These are phyloP conservation scores for Fusarium marasasianum DNA, from an alignment of 2,329 filamentous ascomycete genomes.

Conservation along the genomic window DNA sequence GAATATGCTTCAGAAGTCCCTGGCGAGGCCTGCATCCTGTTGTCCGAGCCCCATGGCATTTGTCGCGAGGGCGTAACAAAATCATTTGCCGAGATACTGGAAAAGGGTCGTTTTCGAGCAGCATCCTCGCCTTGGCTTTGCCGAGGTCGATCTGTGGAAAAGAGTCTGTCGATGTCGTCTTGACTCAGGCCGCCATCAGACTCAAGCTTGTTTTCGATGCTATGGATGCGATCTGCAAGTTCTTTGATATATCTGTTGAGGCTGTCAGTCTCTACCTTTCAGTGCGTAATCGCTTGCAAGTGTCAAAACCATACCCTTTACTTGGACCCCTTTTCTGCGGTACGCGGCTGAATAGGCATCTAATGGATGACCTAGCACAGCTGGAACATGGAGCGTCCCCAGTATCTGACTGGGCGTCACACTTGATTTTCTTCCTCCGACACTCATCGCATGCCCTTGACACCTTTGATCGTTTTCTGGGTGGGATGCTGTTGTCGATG, in stretches of 20 bases:
- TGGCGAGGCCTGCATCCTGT: conserved; percentile 55
- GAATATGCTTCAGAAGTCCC: conserved; percentile 47
- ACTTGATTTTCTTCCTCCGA: conserved; percentile 88
- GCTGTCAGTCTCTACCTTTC: conserved; percentile 13
- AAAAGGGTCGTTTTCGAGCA: conserved; percentile 58
- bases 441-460: conserved; percentile 91
- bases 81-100: conserved; percentile 56
- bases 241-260: conserved; percentile 85
- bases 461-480: conserved; percentile 83
- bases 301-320: conserved; percentile 71
- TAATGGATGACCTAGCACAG: conserved; percentile 78
- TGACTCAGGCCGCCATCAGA: conserved; percentile 56
- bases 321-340: conserved; percentile 90
- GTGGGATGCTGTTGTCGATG: conserved; percentile 68
- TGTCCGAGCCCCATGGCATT: conserved; percentile 59
- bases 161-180: conserved; percentile 57
- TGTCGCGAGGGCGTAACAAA: conserved; percentile 55
- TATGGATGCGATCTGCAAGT: conserved; percentile 83
- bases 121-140: conserved; percentile 47
- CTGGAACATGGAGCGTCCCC: conserved; percentile 81
- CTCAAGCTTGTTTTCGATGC: conserved; percentile 80
- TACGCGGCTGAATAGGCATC: conserved; percentile 85
- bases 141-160: conserved; percentile 48
- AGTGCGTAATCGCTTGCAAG: background rate
- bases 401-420: conserved; percentile 80